Base-by-base conservation (phyloP, 2,329 filamentous ascomycete genomes). In the Sclerotinia trifoliorum region DNA sequence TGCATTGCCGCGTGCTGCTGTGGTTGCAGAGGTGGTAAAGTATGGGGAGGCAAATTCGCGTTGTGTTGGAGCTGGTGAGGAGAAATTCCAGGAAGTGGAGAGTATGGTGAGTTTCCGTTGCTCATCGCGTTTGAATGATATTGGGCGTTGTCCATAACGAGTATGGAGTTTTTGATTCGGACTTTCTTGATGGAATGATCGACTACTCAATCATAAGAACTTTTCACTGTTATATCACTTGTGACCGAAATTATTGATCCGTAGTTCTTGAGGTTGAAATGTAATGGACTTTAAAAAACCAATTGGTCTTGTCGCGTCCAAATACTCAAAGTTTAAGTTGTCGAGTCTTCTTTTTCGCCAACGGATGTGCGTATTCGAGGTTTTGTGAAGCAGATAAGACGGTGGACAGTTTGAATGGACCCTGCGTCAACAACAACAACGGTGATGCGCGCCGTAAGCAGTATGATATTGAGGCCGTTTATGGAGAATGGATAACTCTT, bases 11-110 rank as follows among this genome's bases (percentile, higher is more conserved):
- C 78, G 68, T 82, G 81, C 39, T 67, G 65, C 74, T 81, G 82
- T 72, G 81, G 79, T 73, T 84, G 82, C 72, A 88, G 78, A 72
- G 85, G 85, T 56, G 85, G 85, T 72, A 87, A 80, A 60, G 85
- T 87, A 76, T 84, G 82, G 69, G 85, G 81, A 70, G 83, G 82
- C 11, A 83, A 78, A 54, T 63, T 72, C 70, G 82, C 80, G 71
- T 74, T 75, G 21, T 79, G 78, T 66, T 79, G 78, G 32, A 79
- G 77, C 61, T 79, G 79, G 66, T 80, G 78, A 5, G 76, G 76
- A 17, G 77, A 74, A 44, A 78, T 75, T 15, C 73, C 73, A 24
- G 76, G 76, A 49, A 76, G 70, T 26, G 74, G 73, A 32, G 71
- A 72, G 63, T 75, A 76, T 39, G 71, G 70, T 7, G 74, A 73